Evolutionary conservation across 805 yeast genomes (phyloP), one percentile per base, ranked within the genome.

Genomic region (Candida nitratophila): DNA sequence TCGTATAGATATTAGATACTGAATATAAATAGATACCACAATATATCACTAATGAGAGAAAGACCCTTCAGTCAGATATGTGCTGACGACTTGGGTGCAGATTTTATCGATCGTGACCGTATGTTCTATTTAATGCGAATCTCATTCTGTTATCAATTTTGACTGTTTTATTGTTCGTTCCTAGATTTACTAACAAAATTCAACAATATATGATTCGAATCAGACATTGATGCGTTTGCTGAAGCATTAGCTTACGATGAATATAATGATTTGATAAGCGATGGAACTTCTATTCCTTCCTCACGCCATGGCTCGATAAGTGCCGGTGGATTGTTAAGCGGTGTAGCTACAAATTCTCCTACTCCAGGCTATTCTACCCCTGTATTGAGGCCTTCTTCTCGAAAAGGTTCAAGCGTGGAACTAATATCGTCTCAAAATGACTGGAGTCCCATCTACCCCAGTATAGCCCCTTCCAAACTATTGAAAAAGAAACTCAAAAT

Each of bases 361-460:
- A 27, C 20, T 33, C 26, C 48, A 43, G 31, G 38, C 44, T 11
- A 53, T 48, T 34, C 24, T 9, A 34, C 22, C 11, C 37, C 22
- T 19, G 7, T 9, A 26, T 17, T 49, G 11, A 49, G 14, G 10
- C 12, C 27, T 4, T 8, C 44, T 20, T 31, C 55, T 11, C 40
- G 49, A 24, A 44, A 43, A 40, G 38, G 44, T 11, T 29, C 35
- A 2, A 29, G 39, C 29, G 55, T 60, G 17, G 69, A 66, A 45
- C 57, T 56, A 47, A 71, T 73, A 27, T 48, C 65, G 1, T 71
- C 77, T 0, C 63, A 62, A 45, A 66, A 64, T 42, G 77, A 73
- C 48, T 73, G 78, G 78, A 62, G 64, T 0, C 77, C 78, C 0
- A 59, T 73, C 4, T 61, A 68, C 37, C 48, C 52, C 38, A 39